These are phyloP conservation scores for Xylariaceae sp. DNA, from an alignment of 2,329 filamentous ascomycete genomes.

Conservation along the genomic window DNA sequence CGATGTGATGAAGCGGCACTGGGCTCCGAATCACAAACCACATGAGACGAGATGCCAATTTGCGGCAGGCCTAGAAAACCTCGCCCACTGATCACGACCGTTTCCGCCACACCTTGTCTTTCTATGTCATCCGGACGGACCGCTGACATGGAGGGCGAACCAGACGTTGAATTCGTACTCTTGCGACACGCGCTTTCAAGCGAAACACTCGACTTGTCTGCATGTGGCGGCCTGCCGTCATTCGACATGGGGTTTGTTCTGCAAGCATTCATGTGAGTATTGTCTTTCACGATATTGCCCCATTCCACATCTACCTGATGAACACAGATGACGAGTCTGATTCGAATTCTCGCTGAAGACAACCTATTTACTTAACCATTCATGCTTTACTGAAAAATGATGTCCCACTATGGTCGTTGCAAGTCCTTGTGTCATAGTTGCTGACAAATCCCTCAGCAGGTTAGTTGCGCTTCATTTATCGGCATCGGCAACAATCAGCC, in stretches of 20 bases:
- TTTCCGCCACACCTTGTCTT: conserved; percentile 1
- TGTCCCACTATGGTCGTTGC: background rate
- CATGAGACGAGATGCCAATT: conserved; percentile 84
- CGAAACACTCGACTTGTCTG: too few species aligned
- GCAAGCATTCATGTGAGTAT: conserved; percentile 13
- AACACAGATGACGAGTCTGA: conserved; percentile 63
- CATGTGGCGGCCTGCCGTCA: too few species aligned
- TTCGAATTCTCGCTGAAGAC: conserved; percentile 60
- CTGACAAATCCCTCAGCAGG: conserved; percentile 2
- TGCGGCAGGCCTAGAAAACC: conserved; percentile 99
- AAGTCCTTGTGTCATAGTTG: background rate
- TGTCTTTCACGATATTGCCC: background rate
- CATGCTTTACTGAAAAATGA: conserved; percentile 42
- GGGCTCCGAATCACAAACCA: conserved; percentile 73
- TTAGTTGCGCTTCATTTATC: conserved; percentile 10
- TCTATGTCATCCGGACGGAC: background rate
- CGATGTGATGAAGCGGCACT: conserved; percentile 88
- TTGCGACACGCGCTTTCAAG: too few species aligned
- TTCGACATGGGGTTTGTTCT: too few species aligned
- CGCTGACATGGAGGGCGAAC: background rate
- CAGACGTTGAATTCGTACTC: background rate
- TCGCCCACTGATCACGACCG: conserved; percentile 79
- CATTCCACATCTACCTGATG: conserved; percentile 40
- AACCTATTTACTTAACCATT: conserved; percentile 53
- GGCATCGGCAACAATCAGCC: conserved; percentile 2